Percentiles rank a stretch among this genome's conserved stretches.
phyloP scores from a whole-genome alignment of 169 alveolate genomes.

The Eimeria praecox region DNA sequence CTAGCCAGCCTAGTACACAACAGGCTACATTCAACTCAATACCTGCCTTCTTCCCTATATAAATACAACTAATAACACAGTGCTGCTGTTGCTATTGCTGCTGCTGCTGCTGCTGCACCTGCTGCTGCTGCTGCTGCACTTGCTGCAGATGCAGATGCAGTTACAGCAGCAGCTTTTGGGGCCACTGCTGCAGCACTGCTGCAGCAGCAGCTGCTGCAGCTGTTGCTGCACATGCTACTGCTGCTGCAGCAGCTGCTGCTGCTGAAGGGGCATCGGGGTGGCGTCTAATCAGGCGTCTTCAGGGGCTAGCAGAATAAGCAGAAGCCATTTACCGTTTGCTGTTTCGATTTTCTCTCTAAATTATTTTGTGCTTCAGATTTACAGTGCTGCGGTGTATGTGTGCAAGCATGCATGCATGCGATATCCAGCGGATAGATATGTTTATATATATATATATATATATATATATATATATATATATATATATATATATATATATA shows the following conservation, averaged over 20 bases:
- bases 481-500: too few relatives aligned
- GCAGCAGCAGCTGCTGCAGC: neutral
- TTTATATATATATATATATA: too few relatives aligned
- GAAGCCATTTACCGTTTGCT: too few relatives aligned
- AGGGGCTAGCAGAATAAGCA: too few relatives aligned
- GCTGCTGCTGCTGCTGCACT: neutral
- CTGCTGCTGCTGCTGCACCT: neutral
- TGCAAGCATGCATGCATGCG: too few relatives aligned
- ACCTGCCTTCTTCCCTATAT: constrained; percentile 49
- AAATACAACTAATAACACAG: neutral
- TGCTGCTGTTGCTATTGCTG: neutral
- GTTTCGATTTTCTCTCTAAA: too few relatives aligned
- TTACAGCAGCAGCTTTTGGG: neutral
- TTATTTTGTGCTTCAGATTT: neutral
- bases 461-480: too few relatives aligned
- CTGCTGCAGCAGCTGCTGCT: neutral
- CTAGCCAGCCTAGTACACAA: neutral
- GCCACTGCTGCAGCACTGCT: too few relatives aligned
- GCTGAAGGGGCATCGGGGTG: too few relatives aligned
- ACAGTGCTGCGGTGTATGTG: neutral
- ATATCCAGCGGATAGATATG: too few relatives aligned
- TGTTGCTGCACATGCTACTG: too few relatives aligned
- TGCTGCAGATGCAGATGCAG: neutral
- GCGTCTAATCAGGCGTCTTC: too few relatives aligned
- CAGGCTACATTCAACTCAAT: neutral